These are phyloP conservation scores for Stenogyne calaminthoides DNA, from an alignment of 305 asterid genomes.

Conservation along the genomic window DNA sequence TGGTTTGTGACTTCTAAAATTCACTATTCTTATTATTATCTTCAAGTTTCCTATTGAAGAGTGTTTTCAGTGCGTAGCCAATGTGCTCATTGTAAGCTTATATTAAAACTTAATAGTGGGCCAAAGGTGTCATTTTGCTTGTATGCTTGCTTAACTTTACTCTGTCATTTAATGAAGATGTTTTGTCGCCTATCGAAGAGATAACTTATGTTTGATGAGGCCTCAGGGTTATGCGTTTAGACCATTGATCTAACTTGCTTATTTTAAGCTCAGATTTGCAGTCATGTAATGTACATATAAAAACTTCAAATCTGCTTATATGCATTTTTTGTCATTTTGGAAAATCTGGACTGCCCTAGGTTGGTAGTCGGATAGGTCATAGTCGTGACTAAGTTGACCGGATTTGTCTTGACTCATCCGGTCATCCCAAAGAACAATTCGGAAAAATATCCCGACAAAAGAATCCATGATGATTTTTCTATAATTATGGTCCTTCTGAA, in stretches of 20 bases:
- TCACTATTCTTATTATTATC: not conserved
- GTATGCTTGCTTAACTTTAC: not conserved
- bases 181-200: not conserved
- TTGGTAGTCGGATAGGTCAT: not conserved
- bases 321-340: not conserved
- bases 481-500: not conserved
- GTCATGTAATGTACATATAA: not conserved
- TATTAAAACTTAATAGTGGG: not conserved
- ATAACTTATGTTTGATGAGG: not conserved
- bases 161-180: slow-evolving; percentile 4
- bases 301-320: not conserved
- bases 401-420: not conserved
- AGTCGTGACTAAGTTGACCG: not conserved
- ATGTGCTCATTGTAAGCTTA: not conserved
- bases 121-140: not conserved
- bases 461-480: not conserved
- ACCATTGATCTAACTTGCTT: not conserved
- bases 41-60: not conserved
- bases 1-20: not conserved
- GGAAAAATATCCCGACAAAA: not conserved
- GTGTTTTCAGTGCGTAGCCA: slow-evolving; percentile 11
- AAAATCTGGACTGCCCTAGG: not conserved
- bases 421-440: not conserved
- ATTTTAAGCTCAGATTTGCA: slow-evolving; percentile 13
- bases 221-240: not conserved